Conservation (phyloP, 495 filamentous ascomycete genomes). For the Xylaria venustula region DNA sequence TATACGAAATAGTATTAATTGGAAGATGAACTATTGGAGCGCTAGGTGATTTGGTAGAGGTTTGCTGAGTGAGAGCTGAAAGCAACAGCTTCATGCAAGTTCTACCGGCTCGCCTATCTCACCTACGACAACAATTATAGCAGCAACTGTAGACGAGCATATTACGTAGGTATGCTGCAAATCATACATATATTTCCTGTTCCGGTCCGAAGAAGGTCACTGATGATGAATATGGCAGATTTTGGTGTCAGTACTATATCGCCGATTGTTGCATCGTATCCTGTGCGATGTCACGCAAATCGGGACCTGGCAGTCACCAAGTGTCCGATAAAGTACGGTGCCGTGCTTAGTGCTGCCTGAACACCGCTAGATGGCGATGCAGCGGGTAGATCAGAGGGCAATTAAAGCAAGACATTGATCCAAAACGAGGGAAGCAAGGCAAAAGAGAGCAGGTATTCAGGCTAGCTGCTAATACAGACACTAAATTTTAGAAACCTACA, state of each 20-base stretch:
- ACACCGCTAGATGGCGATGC: neutral
- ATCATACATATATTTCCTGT: neutral
- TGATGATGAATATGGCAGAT: neutral
- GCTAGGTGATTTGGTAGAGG: neutral
- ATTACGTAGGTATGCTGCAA: neutral
- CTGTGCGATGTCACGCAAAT: neutral
- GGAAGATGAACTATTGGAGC: neutral
- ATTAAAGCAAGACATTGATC: constrained; percentile 9
- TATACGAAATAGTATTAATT: neutral
- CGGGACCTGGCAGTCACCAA: neutral
- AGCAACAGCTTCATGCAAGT: neutral
- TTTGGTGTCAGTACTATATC: neutral
- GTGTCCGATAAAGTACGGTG: neutral
- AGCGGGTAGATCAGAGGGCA: neutral
- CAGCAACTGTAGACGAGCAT: neutral
- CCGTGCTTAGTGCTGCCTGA: neutral
- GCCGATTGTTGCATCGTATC: neutral
- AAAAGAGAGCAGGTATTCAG: too few relatives aligned
- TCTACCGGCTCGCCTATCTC: neutral
- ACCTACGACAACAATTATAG: neutral
- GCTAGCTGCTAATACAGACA: neutral
- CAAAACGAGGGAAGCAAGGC: neutral
- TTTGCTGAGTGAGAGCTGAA: neutral
- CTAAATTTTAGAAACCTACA: neutral
- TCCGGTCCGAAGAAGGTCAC: neutral